Conservation (phyloP, 1,139 yeast species). For the Yamadazyma aaseri region DNA sequence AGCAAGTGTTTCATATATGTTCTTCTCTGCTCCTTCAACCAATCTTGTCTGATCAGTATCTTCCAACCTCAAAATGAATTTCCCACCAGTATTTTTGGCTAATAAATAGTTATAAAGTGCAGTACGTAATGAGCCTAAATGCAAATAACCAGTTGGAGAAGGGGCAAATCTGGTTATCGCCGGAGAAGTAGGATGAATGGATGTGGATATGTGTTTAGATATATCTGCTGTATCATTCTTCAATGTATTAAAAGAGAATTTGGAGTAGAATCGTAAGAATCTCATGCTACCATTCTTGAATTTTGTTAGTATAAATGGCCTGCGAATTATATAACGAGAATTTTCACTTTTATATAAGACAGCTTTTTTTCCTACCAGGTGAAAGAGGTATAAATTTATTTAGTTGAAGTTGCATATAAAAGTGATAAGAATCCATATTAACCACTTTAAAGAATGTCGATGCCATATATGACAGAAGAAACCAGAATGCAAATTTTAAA, state of each 20-base stretch:
- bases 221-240: background rate
- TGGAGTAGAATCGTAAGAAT: constrained; percentile 9
- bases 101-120: constrained; percentile 85
- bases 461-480: constrained; percentile 8
- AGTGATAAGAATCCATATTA: background rate
- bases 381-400: too few relatives aligned
- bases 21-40: constrained; percentile 78
- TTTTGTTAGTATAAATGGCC: background rate
- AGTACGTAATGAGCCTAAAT: constrained; percentile 88
- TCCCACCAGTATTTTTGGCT: constrained; percentile 79
- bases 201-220: constrained; percentile 2
- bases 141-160: constrained; percentile 93
- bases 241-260: constrained; percentile 6
- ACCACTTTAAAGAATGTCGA: background rate
- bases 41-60: constrained; percentile 87
- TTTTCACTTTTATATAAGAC: constrained; percentile 1
- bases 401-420: too few relatives aligned
- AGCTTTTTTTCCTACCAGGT: constrained; percentile 1
- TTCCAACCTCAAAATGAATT: constrained; percentile 78
- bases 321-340: background rate
- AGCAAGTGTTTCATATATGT: constrained; percentile 67
- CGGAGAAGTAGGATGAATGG: constrained; percentile 51
- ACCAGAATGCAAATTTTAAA: constrained; percentile 20
- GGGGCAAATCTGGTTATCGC: constrained; percentile 96
- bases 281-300: background rate